Base-by-base conservation (phyloP, 441 rosid species). In the Cnidoscolus chayamansa region DNA sequence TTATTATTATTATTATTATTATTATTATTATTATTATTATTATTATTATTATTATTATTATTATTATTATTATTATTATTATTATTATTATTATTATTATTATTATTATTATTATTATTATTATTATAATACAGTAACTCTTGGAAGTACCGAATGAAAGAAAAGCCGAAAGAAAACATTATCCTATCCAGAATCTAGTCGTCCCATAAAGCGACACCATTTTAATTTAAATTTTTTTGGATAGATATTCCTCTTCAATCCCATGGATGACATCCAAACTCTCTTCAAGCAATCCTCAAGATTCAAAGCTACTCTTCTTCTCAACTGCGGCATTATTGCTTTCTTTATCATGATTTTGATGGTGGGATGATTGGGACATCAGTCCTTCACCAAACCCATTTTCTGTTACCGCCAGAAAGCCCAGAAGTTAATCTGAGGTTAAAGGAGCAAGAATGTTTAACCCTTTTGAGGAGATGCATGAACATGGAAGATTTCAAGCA, bases 401-500 rank as follows among this genome's bases (percentile, higher is more conserved):
- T 80, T 54, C 57, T 61, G 65, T 65, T 75, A 19, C 81, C 75
- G 54, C 77, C 79, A 47, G 69, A 74, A 71, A 70, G n/a, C 74
- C 74, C 79, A 31, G 81, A 74, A 13, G 25, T 73, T 48, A 80
- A 49, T 74, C 67, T 76, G 56, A 74, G 67, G 76, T 70, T 63
- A 20, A 84, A 82, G 79, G 94, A 90, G 79, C 85, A 85, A 72
- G 88, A 86, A 55, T 85, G 87, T 51, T 74, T 92, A 49, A 68
- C 84, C 59, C 79, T 86, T 71, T 72, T 92, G 78, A 88, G 79
- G 84, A 79, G 70, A 73, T 90, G 97, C 89, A 77, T 77, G 48
- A 81, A 68, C 84, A 69, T 87, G 35, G 84, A 87, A 9, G 90
- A 92, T 17, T 84, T 88, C 74, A 88, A 81, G 76, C 90, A 85